Base-by-base conservation (phyloP, 1,284 basidiomycete genomes). In the Stereum hirsutum region DNA sequence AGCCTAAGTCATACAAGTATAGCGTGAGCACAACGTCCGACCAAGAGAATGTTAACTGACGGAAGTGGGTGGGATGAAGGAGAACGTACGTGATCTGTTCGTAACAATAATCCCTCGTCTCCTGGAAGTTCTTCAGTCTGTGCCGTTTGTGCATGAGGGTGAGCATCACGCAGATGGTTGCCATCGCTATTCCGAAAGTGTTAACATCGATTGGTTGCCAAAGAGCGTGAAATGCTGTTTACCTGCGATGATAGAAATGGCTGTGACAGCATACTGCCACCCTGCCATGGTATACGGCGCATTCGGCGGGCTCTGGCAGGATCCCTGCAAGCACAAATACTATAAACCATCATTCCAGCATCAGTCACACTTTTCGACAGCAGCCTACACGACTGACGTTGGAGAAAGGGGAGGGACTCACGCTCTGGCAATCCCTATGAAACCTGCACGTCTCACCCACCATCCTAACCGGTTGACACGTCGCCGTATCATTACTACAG, bases 401-500 rank as follows among this genome's bases (percentile, higher is more conserved):
- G 37, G 6, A 23, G 8, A 14, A 7, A 43, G 28, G 12, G 30
- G n/a, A n/a, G n/a, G n/a, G 2, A 56, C 64, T 39, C 38, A 75
- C 74, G 39, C 65, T 58, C 43, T 58, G 54, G 52, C 74, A 78
- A 65, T 84, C 75, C 36, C 74, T 72, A 55, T 86, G 78, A 20
- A 68, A 66, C 4, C 53, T 54, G 56, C 84, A 88, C 0, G 58
- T 43, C 2, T 53, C 52, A 0, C 72, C 72, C 20, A 76, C 43
- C 3, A 53, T 46, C 48, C 74, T 74, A 28, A 68, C 66, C 37
- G 60, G 60, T 39, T 74, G 58, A 52, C 82, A 86, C 25, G 65
- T 53, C 4, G 61, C 50, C 2, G 58, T 51, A 5, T 67, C 67
- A 11, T 48, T 39, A 47, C 79, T 72, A 57, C 84, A 88, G 60